A percentile compares a stretch with the other conserved stretches of the same genome.
phyloP scores from a whole-genome alignment of 1,284 basidiomycete species.

The Xerocomus nothofagi region DNA sequence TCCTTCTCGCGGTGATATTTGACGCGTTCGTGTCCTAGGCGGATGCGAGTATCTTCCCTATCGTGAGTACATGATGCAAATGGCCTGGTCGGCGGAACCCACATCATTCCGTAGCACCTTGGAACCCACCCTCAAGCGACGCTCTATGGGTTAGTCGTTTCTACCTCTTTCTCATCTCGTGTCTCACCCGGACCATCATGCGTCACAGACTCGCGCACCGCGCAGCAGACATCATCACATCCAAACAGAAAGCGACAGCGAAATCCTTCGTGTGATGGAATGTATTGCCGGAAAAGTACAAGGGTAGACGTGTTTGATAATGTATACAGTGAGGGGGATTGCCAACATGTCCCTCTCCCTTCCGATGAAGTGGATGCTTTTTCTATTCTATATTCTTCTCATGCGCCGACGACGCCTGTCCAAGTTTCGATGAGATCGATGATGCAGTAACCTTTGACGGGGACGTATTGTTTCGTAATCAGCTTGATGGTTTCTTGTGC shows the following conservation, averaged over 20 bases:
- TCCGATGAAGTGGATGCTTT: neutral
- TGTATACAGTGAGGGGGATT: neutral
- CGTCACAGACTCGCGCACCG: conserved; percentile 12
- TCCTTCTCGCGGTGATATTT: neutral
- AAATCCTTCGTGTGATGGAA: neutral
- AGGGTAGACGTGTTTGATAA: neutral
- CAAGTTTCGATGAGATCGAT: conserved; percentile 85
- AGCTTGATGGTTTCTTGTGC: conserved; percentile 99
- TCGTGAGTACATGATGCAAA: conserved; percentile 9
- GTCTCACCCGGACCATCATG: neutral
- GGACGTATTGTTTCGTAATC: conserved; percentile 94
- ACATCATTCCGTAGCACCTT: conserved; percentile 6
- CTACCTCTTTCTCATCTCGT: neutral
- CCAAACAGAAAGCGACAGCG: neutral
- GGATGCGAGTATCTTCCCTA: conserved; percentile 21
- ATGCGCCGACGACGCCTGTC: conserved; percentile 56
- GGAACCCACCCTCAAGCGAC: conserved; percentile 19
- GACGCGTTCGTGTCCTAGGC: conserved; percentile 8
- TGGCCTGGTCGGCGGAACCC: neutral
- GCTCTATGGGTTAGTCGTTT: conserved; percentile 14
- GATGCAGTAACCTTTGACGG: conserved; percentile 83
- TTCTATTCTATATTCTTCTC: conserved; percentile 2
- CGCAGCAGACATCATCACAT: conserved; percentile 20
- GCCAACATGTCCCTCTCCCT: neutral
- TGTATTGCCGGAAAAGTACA: neutral